Percentiles rank a stretch among this genome's conserved stretches.
Conservation (phyloP, 1,284 basidiomycete species). For the Peniophora sp. region DNA sequence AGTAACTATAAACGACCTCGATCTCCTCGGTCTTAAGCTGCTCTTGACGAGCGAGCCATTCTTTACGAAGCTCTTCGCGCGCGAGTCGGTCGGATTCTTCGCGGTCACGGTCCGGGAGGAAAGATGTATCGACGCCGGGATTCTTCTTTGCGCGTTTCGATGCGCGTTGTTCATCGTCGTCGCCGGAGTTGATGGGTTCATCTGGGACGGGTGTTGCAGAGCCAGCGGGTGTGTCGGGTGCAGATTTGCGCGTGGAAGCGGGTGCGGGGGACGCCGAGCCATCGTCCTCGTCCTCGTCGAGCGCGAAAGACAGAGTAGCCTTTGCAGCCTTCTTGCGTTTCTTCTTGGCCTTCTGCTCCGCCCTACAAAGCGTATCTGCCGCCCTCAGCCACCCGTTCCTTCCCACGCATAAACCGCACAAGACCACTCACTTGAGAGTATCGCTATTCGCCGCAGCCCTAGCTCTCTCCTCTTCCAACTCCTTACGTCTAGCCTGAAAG, state of each 20-base stretch:
- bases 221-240: not conserved
- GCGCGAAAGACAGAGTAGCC: slow-evolving; percentile 82
- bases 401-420: slow-evolving; percentile 7
- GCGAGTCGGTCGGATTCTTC: slow-evolving; percentile 88
- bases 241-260: slow-evolving; percentile 14
- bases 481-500: slow-evolving; percentile 83
- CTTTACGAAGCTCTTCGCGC: slow-evolving; percentile 81
- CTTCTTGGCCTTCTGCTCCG: slow-evolving; percentile 81
- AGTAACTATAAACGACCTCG: slow-evolving; percentile 92
- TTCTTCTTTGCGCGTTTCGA: slow-evolving; percentile 86
- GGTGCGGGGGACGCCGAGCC: slow-evolving; percentile 30
- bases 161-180: slow-evolving; percentile 31
- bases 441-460: slow-evolving; percentile 79
- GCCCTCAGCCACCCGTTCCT: slow-evolving; percentile 50
- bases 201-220: not conserved
- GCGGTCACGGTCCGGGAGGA: slow-evolving; percentile 93
- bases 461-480: slow-evolving; percentile 88
- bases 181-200: slow-evolving; percentile 4
- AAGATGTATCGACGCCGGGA: slow-evolving; percentile 95
- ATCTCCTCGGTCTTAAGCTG: slow-evolving; percentile 84
- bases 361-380: slow-evolving; percentile 77
- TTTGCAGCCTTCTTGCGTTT: slow-evolving; percentile 84
- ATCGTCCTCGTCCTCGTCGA: slow-evolving; percentile 64
- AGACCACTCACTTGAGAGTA: slow-evolving; percentile 73
- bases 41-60: slow-evolving; percentile 90